Base-by-base conservation (phyloP, 2,329 filamentous ascomycete species). In the Chalaropsis thielavioides region DNA sequence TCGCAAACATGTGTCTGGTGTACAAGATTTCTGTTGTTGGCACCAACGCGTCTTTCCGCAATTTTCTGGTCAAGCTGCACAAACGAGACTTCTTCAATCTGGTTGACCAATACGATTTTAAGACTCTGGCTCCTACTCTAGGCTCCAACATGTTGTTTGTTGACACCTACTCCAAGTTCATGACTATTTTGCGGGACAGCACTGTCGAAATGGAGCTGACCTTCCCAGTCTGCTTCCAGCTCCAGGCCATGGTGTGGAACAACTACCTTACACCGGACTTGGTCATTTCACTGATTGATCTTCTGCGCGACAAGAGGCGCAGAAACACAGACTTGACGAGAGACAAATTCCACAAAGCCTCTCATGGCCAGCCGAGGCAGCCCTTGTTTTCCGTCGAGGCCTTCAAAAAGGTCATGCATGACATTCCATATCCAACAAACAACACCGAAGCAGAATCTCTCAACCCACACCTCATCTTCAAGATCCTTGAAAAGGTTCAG, bases 221-320 rank as follows among this genome's bases (percentile, higher is more conserved):
- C 4, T 89, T 84, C 68, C 71, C 74, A 0, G 70, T 85, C 0
- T 75, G 82, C 5, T 88, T 84, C 69, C 85, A 88, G 69, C 74
- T 89, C 4, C 80, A 87, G 62, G 80, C 79, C 17, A 73, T 92
- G 4, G 82, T 84, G 0, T 77, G 79, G 69, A 87, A 88, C 68
- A 83, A 81, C 24, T 83, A 81, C 64, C 75, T 90, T 0, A 75
- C 82, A 13, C 86, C 87, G 0, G 69, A 70, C 0, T 80, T 75
- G 0, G 81, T 83, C 0, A 59, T 76, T 0, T 67, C 71, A 0
- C 70, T 89, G 4, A 71, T 84, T 1, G 70, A 74, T 0, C 68
- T 75, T 1, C 74, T 87, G 1, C 71, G 17, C 5, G 19, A 49
- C 10, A 62, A 73, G 3, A 49, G 68, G 0, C 68, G 76, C 0